phyloP scores from a whole-genome alignment of 2,329 filamentous ascomycete genomes.

The Atkinsonella texensis region DNA sequence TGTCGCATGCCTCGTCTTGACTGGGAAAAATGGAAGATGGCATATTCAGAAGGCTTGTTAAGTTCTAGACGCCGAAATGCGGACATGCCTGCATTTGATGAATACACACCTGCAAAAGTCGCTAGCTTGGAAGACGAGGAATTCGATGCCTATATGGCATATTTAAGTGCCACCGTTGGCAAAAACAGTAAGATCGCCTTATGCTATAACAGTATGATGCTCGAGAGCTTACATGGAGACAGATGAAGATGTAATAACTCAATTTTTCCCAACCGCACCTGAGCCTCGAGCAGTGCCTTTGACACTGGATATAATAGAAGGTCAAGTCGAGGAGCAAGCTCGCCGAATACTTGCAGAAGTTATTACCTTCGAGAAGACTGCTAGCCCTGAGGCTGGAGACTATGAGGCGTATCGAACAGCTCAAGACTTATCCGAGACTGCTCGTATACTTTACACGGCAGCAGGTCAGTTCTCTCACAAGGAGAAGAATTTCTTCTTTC shows the following conservation, averaged over 20 bases:
- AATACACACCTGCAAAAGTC: slow-evolving; percentile 50
- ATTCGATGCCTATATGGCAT: slow-evolving; percentile 52
- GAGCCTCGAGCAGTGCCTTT: slow-evolving; percentile 9
- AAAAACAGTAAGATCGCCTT: slow-evolving; percentile 18
- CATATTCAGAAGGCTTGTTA: slow-evolving; percentile 24
- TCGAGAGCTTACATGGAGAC: not conserved
- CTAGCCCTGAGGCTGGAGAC: not conserved
- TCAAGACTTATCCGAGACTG: slow-evolving; percentile 20
- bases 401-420: slow-evolving; percentile 21
- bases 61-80: slow-evolving; percentile 3
- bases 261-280: slow-evolving; percentile 24
- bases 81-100: slow-evolving; percentile 28
- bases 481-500: not conserved
- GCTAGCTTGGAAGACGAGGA: slow-evolving; percentile 47
- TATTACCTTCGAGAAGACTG: slow-evolving; percentile 2
- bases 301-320: slow-evolving; percentile 13
- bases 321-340: slow-evolving; percentile 14
- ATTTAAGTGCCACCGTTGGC: slow-evolving; percentile 21
- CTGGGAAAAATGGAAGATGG: slow-evolving; percentile 58
- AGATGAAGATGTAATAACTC: slow-evolving; percentile 18
- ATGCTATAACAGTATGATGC: not conserved
- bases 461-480: slow-evolving; percentile 16
- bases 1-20: slow-evolving; percentile 34
- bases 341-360: slow-evolving; percentile 12
- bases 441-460: slow-evolving; percentile 20